phyloP scores from a whole-genome alignment of 139 green algal genomes.

The Mesotaenium endlicherianum region DNA sequence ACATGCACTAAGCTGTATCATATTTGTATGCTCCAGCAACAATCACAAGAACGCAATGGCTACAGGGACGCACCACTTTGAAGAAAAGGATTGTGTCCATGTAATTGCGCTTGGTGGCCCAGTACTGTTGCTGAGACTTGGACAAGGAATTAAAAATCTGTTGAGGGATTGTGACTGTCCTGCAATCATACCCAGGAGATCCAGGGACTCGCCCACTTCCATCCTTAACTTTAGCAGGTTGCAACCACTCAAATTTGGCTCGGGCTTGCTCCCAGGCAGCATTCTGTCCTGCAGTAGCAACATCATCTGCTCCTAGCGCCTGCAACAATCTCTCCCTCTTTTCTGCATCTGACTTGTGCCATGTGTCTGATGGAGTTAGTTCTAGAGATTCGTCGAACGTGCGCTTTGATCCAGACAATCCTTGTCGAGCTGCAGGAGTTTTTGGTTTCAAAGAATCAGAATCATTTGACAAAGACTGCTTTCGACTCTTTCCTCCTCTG shows the following conservation, averaged over 20 bases:
- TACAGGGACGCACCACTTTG: slow-evolving; percentile 67
- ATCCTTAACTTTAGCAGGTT: slow-evolving; percentile 47
- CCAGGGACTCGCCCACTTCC: slow-evolving; percentile 23
- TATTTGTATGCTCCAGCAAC: background rate
- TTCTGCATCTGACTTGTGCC: no score
- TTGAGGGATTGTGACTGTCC: slow-evolving; percentile 77
- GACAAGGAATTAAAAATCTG: slow-evolving; percentile 73
- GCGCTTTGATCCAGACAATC: no score
- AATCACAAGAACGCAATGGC: no score
- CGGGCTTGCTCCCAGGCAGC: slow-evolving; percentile 19
- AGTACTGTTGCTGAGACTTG: slow-evolving; percentile 83
- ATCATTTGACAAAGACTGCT: no score
- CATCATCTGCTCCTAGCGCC: slow-evolving; percentile 36
- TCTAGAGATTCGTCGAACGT: no score
- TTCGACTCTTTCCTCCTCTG: no score
- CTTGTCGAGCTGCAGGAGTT: no score
- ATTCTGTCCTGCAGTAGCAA: background rate
- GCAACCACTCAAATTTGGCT: slow-evolving; percentile 40
- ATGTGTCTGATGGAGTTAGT: no score
- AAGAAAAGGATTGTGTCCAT: slow-evolving; percentile 76
- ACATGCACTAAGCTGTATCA: background rate
- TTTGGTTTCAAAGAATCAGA: no score
- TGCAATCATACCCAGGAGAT: slow-evolving; percentile 65
- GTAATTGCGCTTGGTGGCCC: slow-evolving; percentile 87
- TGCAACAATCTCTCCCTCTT: slow-evolving; percentile 30